Evolutionary conservation across 1,284 basidiomycete genomes (phyloP).

Genomic region (Ustilago tritici): DNA sequence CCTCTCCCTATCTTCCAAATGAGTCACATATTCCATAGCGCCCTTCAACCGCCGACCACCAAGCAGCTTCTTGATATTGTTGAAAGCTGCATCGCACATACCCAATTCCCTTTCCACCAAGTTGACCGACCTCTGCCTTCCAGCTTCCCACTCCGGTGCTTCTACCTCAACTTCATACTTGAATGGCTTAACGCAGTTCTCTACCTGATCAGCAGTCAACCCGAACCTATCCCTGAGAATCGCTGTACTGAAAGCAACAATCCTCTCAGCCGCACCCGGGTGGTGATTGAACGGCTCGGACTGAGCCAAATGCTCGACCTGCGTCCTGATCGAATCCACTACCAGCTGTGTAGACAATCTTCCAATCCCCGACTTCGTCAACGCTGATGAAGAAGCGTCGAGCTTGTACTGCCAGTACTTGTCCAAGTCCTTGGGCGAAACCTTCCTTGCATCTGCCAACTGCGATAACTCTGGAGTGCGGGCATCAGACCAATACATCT

Average conservation of each 20-base stretch:
- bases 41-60: constrained; percentile 84
- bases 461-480: constrained; percentile 80
- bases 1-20: constrained; percentile 83
- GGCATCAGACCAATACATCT: constrained; percentile 95
- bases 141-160: constrained; percentile 88
- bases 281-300: constrained; percentile 92
- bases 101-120: constrained; percentile 85
- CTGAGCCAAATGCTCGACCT: constrained; percentile 86
- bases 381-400: constrained; percentile 86
- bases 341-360: constrained; percentile 93
- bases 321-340: constrained; percentile 87
- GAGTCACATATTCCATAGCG: constrained; percentile 84
- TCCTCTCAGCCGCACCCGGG: constrained; percentile 84
- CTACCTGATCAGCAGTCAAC: constrained; percentile 95
- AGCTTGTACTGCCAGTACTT: constrained; percentile 96
- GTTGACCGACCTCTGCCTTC: constrained; percentile 79
- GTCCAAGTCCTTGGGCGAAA: constrained; percentile 80
- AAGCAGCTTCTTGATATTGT: constrained; percentile 85
- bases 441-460: constrained; percentile 79
- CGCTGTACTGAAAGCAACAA: constrained; percentile 89
- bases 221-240: constrained; percentile 92
- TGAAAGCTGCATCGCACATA: constrained; percentile 87
- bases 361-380: constrained; percentile 97
- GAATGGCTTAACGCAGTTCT: constrained; percentile 99
- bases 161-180: constrained; percentile 90